A percentile compares a stretch with the other conserved stretches of the same genome.
These are phyloP conservation scores for Cercospora berteroae DNA, from an alignment of 2,329 filamentous ascomycete species.

Conservation along the genomic window DNA sequence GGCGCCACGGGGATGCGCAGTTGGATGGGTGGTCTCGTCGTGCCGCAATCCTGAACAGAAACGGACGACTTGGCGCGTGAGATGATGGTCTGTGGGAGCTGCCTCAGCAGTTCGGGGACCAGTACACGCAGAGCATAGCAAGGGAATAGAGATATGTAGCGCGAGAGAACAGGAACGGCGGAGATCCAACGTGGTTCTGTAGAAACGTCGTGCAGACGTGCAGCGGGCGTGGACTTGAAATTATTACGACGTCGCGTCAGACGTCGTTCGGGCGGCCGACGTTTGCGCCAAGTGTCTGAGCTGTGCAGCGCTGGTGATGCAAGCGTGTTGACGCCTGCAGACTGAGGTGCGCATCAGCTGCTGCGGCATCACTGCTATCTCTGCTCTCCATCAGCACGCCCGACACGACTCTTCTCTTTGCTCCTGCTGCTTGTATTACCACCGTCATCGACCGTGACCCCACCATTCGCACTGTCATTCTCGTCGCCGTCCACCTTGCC, in stretches of 20 bases:
- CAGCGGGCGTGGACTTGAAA: not conserved
- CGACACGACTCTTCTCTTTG: not conserved
- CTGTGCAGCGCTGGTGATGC: conserved; percentile 5
- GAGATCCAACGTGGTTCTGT: not conserved
- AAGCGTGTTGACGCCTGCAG: conserved; percentile 3
- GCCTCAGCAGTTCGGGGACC: not conserved
- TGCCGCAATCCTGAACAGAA: conserved; percentile 4
- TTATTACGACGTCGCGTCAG: not conserved
- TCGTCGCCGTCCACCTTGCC: not conserved
- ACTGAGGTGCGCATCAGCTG: not conserved
- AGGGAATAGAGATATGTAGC: not conserved
- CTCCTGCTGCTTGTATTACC: not conserved
- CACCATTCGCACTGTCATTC: conserved; percentile 7
- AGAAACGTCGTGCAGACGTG: not conserved
- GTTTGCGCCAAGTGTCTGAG: not conserved
- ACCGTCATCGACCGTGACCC: not conserved
- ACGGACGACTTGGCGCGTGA: conserved; percentile 9
- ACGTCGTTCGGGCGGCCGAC: not conserved
- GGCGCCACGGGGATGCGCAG: not conserved
- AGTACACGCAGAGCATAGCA: not conserved
- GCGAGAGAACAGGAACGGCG: not conserved
- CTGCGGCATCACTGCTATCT: not conserved
- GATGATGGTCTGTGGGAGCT: not conserved
- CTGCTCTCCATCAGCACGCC: not conserved
- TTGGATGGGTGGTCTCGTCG: not conserved